A percentile compares a stretch with the other conserved stretches of the same genome.
Evolutionary conservation across 2,329 filamentous ascomycete species (phyloP).

Genomic region (Sporothrix protearum): DNA sequence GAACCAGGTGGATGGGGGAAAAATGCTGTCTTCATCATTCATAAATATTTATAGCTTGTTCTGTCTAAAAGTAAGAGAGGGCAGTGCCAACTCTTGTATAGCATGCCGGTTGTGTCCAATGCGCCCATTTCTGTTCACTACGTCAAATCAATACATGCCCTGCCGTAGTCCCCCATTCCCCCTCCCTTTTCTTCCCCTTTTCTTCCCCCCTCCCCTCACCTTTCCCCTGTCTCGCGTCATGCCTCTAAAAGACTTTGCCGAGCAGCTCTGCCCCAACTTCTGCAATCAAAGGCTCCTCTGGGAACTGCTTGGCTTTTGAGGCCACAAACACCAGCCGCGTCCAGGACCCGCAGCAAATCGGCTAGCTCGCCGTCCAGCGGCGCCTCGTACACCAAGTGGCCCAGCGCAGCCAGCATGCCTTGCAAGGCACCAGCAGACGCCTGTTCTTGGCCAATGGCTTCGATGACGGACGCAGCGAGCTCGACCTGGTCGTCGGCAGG

Average conservation of each 20-base stretch:
- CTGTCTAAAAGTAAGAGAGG: too few species aligned
- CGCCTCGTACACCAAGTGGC: conserved; percentile 69
- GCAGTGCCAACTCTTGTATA: too few species aligned
- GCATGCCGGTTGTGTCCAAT: too few species aligned
- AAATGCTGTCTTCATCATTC: too few species aligned
- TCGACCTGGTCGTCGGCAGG: conserved; percentile 72
- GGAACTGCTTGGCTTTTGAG: conserved; percentile 55
- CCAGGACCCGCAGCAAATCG: conserved; percentile 74
- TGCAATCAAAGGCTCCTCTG: conserved; percentile 53
- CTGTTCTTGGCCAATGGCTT: conserved; percentile 61
- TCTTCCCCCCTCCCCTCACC: neutral
- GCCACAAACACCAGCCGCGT: conserved; percentile 62
- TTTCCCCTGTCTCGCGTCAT: neutral
- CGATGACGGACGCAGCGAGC: conserved; percentile 73
- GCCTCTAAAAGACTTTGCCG: conserved; percentile 45
- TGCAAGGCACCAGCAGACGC: conserved; percentile 68
- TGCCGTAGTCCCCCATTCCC: too few species aligned
- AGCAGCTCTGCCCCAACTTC: conserved; percentile 54
- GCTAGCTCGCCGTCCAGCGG: conserved; percentile 69
- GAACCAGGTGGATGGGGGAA: too few species aligned
- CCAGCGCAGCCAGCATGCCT: conserved; percentile 72
- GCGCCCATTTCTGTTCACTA: too few species aligned
- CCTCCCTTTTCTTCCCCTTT: neutral
- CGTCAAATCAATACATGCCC: too few species aligned
- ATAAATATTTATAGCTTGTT: too few species aligned